Conservation (phyloP, 2,329 filamentous ascomycete genomes). For the Metarhizium album region DNA sequence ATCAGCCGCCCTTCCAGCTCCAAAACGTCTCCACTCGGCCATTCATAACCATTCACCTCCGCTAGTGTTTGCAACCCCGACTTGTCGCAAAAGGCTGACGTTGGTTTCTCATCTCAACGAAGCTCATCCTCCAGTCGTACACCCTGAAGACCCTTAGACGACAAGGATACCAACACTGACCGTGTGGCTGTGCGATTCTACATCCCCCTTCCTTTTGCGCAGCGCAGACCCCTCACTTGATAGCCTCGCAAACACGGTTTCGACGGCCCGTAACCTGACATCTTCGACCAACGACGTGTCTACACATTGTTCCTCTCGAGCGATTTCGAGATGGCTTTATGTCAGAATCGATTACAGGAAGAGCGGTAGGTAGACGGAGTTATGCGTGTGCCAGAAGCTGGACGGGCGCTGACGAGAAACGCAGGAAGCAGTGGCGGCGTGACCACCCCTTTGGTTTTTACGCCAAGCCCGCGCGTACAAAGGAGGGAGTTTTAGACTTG, state of each 20-base stretch:
- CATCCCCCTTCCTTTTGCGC: background rate
- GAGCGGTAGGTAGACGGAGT: conserved; percentile 53
- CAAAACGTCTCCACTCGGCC: background rate
- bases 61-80: background rate
- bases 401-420: conserved; percentile 12
- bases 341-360: conserved; percentile 77
- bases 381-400: background rate
- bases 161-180: background rate
- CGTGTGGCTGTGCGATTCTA: background rate
- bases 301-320: conserved; percentile 1
- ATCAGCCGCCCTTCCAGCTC: background rate
- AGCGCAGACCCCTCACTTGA: background rate
- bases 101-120: background rate
- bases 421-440: conserved; percentile 88
- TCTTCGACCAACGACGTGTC: background rate
- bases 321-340: conserved; percentile 60
- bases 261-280: background rate
- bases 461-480: conserved; percentile 72
- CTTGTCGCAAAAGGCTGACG: background rate
- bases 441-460: conserved; percentile 98
- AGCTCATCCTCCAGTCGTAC: background rate
- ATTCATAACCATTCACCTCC: background rate
- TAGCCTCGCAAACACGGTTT: background rate
- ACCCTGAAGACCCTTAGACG: background rate
- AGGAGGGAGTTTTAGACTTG: conserved; percentile 74